phyloP scores from a whole-genome alignment of 139 green algal species.

The Picochlorum sp. region DNA sequence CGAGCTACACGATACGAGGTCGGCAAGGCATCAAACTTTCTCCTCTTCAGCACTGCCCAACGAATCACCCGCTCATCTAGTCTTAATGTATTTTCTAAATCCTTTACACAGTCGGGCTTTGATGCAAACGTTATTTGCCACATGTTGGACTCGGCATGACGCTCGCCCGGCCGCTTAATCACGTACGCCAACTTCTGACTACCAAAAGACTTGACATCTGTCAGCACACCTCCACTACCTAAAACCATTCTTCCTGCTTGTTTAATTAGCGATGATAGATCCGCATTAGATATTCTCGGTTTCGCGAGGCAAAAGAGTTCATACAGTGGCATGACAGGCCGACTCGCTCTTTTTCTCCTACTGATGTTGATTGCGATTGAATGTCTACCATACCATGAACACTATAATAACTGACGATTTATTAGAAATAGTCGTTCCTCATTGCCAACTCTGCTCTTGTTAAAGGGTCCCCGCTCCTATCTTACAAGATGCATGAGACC shows the following conservation, averaged over 20 bases:
- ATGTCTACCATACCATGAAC: no score
- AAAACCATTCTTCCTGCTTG: conserved; percentile 37
- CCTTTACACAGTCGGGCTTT: conserved; percentile 16
- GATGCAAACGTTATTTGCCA: conserved; percentile 70
- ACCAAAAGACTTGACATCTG: conserved; percentile 52
- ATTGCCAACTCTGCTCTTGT: no score
- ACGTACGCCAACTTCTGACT: conserved; percentile 61
- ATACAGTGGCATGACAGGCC: conserved; percentile 57
- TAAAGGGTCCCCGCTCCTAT: no score
- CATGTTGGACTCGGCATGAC: conserved; percentile 39
- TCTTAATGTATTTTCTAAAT: conserved; percentile 49
- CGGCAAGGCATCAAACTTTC: conserved; percentile 7
- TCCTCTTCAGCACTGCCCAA: conserved; percentile 51
- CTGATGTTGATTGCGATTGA: no score
- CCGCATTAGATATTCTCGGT: conserved; percentile 19
- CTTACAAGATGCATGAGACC: no score
- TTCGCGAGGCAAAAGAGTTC: conserved; percentile 65
- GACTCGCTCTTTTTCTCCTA: background rate
- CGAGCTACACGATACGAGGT: conserved; percentile 20
- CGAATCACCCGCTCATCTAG: conserved; percentile 57
- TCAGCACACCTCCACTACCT: conserved; percentile 52
- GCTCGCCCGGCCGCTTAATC: conserved; percentile 37
- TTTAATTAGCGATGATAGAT: conserved; percentile 37
- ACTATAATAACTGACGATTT: no score
- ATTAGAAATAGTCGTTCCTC: no score